Percentiles rank a stretch among this genome's conserved stretches.
Evolutionary conservation across 108 stramenopile species (phyloP).

Genomic region (Fragilariopsis cylindrus): DNA sequence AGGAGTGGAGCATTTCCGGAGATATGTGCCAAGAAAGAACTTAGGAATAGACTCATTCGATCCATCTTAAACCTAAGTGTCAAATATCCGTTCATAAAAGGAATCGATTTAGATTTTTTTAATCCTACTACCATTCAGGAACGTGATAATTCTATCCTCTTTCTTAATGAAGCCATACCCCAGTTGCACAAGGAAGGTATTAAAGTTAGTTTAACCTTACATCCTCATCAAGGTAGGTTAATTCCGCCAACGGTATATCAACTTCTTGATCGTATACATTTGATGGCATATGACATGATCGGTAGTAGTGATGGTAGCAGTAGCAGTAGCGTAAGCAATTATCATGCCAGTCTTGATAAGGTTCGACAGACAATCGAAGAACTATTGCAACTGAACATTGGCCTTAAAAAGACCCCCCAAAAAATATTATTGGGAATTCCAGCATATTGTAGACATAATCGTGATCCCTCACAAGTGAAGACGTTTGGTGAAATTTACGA

Average conservation of each 20-base stretch:
- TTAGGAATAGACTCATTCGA: slow-evolving; percentile 23
- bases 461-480: slow-evolving; percentile 45
- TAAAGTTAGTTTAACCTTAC: slow-evolving; percentile 46
- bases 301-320: not conserved
- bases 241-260: slow-evolving; percentile 37
- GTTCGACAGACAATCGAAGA: slow-evolving; percentile 4
- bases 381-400: slow-evolving; percentile 18
- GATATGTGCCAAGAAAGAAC: not conserved
- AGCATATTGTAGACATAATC: slow-evolving; percentile 57
- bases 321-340: not conserved
- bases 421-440: slow-evolving; percentile 77
- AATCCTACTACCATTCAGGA: not conserved
- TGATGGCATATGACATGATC: slow-evolving; percentile 80
- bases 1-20: slow-evolving; percentile 26
- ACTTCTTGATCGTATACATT: slow-evolving; percentile 55
- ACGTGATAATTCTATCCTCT: slow-evolving; percentile 3
- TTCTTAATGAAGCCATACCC: slow-evolving; percentile 10
- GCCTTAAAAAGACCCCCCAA: slow-evolving; percentile 16
- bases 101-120: slow-evolving; percentile 18
- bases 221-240: slow-evolving; percentile 41
- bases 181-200: slow-evolving; percentile 31
- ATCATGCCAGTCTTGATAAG: slow-evolving; percentile 16
- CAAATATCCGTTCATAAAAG: slow-evolving; percentile 12
- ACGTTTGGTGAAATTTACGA: slow-evolving; percentile 71
- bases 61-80: slow-evolving; percentile 9